A percentile compares a stretch with the other conserved stretches of the same genome.
Evolutionary conservation across 495 filamentous ascomycete genomes (phyloP).

Genomic region (Penicillium bovifimosum): DNA sequence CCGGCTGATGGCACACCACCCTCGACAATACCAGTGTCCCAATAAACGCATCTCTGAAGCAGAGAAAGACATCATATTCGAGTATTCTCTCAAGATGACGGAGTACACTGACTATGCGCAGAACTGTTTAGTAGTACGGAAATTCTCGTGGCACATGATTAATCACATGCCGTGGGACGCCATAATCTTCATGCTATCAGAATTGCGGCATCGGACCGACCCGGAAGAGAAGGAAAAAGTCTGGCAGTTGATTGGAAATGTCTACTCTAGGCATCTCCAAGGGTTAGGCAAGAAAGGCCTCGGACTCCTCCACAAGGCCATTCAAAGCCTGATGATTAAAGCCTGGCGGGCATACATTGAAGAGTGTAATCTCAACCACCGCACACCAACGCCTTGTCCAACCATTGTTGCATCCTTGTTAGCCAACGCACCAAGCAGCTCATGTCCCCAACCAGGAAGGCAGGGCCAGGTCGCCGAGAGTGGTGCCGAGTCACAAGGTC

Average conservation of each 20-base stretch:
- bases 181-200: constrained; percentile 38
- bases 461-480: background rate
- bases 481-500: background rate
- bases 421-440: background rate
- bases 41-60: constrained; percentile 21
- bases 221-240: constrained; percentile 27
- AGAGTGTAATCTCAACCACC: constrained; percentile 20
- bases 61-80: constrained; percentile 38
- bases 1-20: constrained; percentile 37
- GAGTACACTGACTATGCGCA: constrained; percentile 31
- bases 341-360: constrained; percentile 30
- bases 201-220: constrained; percentile 28
- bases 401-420: constrained; percentile 13
- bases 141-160: constrained; percentile 33
- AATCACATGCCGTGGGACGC: constrained; percentile 40
- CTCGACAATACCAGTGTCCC: constrained; percentile 33
- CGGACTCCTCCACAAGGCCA: constrained; percentile 29
- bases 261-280: constrained; percentile 24
- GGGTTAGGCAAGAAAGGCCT: constrained; percentile 16
- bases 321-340: constrained; percentile 33
- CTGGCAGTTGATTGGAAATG: constrained; percentile 29
- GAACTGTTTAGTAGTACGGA: constrained; percentile 18
- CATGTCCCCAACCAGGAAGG: background rate
- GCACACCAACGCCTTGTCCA: constrained; percentile 23
- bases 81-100: constrained; percentile 32